Percentiles rank a stretch among this genome's conserved stretches.
phyloP scores from a whole-genome alignment of 345 rosid species.

The Reutealis trisperma region DNA sequence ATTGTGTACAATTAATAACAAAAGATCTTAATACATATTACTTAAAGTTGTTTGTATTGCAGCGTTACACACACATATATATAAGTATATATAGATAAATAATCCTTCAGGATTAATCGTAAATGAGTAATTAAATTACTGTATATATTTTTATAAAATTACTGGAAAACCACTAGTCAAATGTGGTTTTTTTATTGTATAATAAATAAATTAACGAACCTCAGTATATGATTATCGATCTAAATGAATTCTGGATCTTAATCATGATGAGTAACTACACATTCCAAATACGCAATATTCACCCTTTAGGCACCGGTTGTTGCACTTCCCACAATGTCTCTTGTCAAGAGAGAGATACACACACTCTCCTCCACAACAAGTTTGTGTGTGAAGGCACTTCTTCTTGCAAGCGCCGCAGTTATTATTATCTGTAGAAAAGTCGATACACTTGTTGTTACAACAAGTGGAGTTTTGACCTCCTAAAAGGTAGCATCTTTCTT shows the following conservation, averaged over 20 bases:
- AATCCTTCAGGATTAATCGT: background rate
- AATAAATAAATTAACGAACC: constrained; percentile 25
- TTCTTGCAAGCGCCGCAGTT: constrained; percentile 79
- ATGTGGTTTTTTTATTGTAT: constrained; percentile 34
- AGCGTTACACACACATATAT: no score
- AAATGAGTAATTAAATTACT: background rate
- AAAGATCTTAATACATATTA: no score
- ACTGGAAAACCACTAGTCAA: background rate
- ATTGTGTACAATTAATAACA: no score
- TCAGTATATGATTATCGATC: background rate
- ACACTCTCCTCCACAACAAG: constrained; percentile 76
- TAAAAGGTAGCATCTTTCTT: constrained; percentile 35
- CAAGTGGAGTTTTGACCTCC: constrained; percentile 46
- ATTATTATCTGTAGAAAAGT: constrained; percentile 41
- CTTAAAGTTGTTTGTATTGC: no score
- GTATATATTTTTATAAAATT: background rate
- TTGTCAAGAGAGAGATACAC: constrained; percentile 54
- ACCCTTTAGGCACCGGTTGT: constrained; percentile 46
- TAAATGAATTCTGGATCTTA: background rate
- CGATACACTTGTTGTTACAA: constrained; percentile 81
- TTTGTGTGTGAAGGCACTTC: constrained; percentile 59
- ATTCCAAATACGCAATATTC: constrained; percentile 64
- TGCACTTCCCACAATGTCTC: constrained; percentile 78
- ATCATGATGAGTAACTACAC: constrained; percentile 62
- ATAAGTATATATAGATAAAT: background rate